phyloP scores from a whole-genome alignment of 495 filamentous ascomycete species.

The Aspergillus affinis region DNA sequence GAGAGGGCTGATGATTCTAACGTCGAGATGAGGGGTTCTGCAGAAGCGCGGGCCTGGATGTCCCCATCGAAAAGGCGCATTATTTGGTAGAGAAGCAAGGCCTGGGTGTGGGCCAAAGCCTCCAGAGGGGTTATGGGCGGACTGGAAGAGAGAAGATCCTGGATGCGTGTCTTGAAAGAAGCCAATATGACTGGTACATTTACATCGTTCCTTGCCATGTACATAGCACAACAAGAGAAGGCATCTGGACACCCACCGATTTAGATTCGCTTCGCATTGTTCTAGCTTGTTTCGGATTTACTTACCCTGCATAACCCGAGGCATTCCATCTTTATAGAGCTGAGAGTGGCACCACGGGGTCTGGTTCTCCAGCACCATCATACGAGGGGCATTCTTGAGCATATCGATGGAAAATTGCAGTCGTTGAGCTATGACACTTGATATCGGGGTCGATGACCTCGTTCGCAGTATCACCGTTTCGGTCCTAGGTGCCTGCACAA shows the following conservation, averaged over 20 bases:
- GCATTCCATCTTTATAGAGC: constrained; percentile 49
- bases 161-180: constrained; percentile 37
- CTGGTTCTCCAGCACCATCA: constrained; percentile 47
- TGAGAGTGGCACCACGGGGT: constrained; percentile 51
- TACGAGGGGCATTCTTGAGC: constrained; percentile 39
- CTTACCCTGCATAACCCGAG: constrained; percentile 47
- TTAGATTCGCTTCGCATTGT: background rate
- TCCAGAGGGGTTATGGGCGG: constrained; percentile 28
- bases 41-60: constrained; percentile 45
- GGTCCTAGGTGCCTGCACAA: background rate
- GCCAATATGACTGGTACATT: constrained; percentile 46
- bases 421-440: constrained; percentile 30
- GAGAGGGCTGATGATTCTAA: constrained; percentile 30
- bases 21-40: constrained; percentile 44
- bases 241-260: constrained; percentile 36
- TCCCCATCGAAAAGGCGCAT: constrained; percentile 60
- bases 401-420: constrained; percentile 46
- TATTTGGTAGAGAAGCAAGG: constrained; percentile 40
- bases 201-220: constrained; percentile 44
- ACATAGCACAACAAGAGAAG: constrained; percentile 47
- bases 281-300: background rate
- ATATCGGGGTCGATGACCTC: constrained; percentile 12
- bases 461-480: constrained; percentile 12
- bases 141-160: constrained; percentile 35
- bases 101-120: constrained; percentile 30